Evolutionary conservation across 768 basidiomycete genomes (phyloP), one percentile per base, ranked within the genome.

Genomic region (Boletus tylopilopsis): DNA sequence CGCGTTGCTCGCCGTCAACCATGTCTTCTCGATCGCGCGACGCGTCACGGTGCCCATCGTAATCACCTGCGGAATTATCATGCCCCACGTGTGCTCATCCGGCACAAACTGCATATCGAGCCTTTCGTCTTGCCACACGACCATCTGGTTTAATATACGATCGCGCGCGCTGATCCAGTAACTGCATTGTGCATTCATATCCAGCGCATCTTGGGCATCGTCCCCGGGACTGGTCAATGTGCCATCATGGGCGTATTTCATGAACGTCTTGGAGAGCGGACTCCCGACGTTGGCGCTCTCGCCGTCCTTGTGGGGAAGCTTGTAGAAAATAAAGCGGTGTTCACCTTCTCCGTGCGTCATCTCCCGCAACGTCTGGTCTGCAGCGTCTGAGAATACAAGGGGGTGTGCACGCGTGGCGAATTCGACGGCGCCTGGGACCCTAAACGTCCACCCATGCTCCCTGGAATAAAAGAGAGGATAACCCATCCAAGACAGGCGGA

Each of bases 21-120:
- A 98, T 3, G 95, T 98, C 69, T 87, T 90, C 71, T 98, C 96
- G 55, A 98, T 95, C 8, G 96, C 94, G 27, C 94, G 85, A 9
- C 94, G 92, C 15, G 95, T 99, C 45, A 98, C 92, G 0, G 96
- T 97, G 13, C 96, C 96, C 96, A 99, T 99, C 8, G 94, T 89
- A 59, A 97, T 88, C 41, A 98, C 88, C 67, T 96, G 94, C 2
- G 95, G 96, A 6, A 98, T 68, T 61, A 99, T 98, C 56, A 97
- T 82, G 15, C 96, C 95, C 76, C 86, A 87, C 56, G 85, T 87
- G 55, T 77, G 68, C 30, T 56, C 45, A 47, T n/a, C n/a, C 21
- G 41, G 64, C 52, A 34, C 42, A 35, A 89, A 74, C 24, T 84
- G 87, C 62, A 90, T 70, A 48, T 79, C 67, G 27, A 72, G 60